A percentile compares a stretch with the other conserved stretches of the same genome.
phyloP scores from a whole-genome alignment of 2,329 filamentous ascomycete genomes.

The Curvularia eragrostidis region DNA sequence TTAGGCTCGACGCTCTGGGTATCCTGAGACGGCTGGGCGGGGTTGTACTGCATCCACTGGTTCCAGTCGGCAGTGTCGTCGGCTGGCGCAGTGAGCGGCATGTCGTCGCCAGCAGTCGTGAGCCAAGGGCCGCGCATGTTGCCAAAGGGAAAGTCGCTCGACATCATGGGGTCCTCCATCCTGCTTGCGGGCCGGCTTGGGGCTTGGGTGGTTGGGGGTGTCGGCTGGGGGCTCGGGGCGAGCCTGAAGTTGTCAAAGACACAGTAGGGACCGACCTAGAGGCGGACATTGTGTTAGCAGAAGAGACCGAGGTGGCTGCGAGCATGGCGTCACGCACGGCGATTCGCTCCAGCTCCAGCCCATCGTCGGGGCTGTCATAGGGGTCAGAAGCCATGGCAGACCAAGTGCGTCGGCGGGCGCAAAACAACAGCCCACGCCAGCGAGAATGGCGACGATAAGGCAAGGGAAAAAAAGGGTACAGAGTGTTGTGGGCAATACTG shows the following conservation, averaged over 20 bases:
- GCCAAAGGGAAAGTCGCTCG: slow-evolving; percentile 43
- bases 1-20: slow-evolving; percentile 30
- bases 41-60: slow-evolving; percentile 58
- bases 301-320: slow-evolving; percentile 7
- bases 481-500: slow-evolving; percentile 1
- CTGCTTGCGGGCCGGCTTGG: slow-evolving; percentile 16
- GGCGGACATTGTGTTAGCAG: slow-evolving; percentile 37
- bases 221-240: slow-evolving; percentile 27
- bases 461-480: slow-evolving; percentile 9
- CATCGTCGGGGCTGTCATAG: slow-evolving; percentile 42
- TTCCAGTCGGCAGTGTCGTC: slow-evolving; percentile 52
- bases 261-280: slow-evolving; percentile 50
- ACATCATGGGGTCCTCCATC: slow-evolving; percentile 48
- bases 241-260: slow-evolving; percentile 47
- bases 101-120: slow-evolving; percentile 43
- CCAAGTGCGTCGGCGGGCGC: slow-evolving; percentile 4
- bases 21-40: slow-evolving; percentile 45
- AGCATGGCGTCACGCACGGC: slow-evolving; percentile 44
- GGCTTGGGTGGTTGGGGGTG: slow-evolving; percentile 15
- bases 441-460: not conserved
- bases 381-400: slow-evolving; percentile 34
- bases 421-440: not conserved
- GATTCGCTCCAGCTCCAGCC: slow-evolving; percentile 47
- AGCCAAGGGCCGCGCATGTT: slow-evolving; percentile 46
- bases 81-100: slow-evolving; percentile 39